phyloP scores from a whole-genome alignment of 2,329 filamentous ascomycete species.

The Thielaviopsis euricoi region DNA sequence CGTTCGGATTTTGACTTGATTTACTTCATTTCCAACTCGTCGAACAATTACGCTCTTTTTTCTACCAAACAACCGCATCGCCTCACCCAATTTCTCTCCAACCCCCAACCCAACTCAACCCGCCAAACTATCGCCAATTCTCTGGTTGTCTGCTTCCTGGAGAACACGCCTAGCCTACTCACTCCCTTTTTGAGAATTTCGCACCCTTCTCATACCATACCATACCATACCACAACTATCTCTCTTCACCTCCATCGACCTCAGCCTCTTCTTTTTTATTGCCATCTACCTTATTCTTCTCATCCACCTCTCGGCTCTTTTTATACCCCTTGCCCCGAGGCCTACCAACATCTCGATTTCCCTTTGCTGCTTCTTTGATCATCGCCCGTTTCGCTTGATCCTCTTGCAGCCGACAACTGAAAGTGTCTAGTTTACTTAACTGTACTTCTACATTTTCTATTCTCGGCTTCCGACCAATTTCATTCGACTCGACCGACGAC shows the following conservation, averaged over 20 bases:
- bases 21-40: slow-evolving; percentile 21
- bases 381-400: no score
- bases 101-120: no score
- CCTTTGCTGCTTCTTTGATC: no score
- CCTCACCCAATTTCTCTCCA: slow-evolving; percentile 8
- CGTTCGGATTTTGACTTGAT: slow-evolving; percentile 6
- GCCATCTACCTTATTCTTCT: not conserved
- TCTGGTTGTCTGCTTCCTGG: no score
- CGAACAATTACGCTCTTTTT: slow-evolving; percentile 18
- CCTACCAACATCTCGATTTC: slow-evolving; percentile 1
- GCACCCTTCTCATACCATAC: no score
- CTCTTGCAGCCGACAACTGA: no score
- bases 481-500: slow-evolving; percentile 9
- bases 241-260: no score
- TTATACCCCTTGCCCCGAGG: slow-evolving; percentile 11
- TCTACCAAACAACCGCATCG: slow-evolving; percentile 13
- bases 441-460: not conserved
- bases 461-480: not conserved
- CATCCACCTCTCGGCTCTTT: not conserved
- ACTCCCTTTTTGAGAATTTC: not conserved
- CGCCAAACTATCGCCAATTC: no score
- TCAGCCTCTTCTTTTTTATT: not conserved
- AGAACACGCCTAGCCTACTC: not conserved
- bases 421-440: no score
- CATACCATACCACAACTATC: not conserved